Evolutionary conservation across 139 green algal genomes (phyloP).

Genomic region (Tetradesmus lagerheimii): DNA sequence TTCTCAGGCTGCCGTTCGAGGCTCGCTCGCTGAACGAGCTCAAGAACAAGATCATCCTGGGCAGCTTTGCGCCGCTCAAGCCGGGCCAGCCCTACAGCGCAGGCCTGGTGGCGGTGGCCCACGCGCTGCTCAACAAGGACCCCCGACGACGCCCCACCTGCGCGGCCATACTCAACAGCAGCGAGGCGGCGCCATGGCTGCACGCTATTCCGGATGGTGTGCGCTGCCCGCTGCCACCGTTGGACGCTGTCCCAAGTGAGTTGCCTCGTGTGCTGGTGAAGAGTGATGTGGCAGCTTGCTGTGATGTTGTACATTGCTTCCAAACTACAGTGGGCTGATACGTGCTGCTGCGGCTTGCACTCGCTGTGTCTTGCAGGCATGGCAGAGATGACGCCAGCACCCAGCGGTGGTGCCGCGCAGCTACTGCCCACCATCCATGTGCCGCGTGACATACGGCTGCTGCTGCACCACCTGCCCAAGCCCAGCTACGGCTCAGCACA

Average conservation of each 20-base stretch:
- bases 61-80: slow-evolving; percentile 36
- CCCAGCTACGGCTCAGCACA: slow-evolving; percentile 34
- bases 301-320: too few species aligned
- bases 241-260: slow-evolving; percentile 35
- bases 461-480: slow-evolving; percentile 45
- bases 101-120: slow-evolving; percentile 16
- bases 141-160: slow-evolving; percentile 35
- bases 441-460: slow-evolving; percentile 44
- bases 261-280: too few species aligned
- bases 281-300: too few species aligned
- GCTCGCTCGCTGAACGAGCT: slow-evolving; percentile 69
- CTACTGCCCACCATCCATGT: slow-evolving; percentile 41
- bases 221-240: slow-evolving; percentile 23
- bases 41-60: slow-evolving; percentile 66
- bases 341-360: background rate
- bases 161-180: slow-evolving; percentile 47
- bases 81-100: slow-evolving; percentile 33
- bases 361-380: slow-evolving; percentile 7
- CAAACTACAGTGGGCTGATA: background rate
- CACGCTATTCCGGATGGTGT: slow-evolving; percentile 36
- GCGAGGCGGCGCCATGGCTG: slow-evolving; percentile 45
- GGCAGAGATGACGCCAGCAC: background rate
- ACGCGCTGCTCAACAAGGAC: slow-evolving; percentile 44
- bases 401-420: background rate
- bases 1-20: slow-evolving; percentile 76